Base-by-base conservation (phyloP, 257 asterid species). In the Plantago major region DNA sequence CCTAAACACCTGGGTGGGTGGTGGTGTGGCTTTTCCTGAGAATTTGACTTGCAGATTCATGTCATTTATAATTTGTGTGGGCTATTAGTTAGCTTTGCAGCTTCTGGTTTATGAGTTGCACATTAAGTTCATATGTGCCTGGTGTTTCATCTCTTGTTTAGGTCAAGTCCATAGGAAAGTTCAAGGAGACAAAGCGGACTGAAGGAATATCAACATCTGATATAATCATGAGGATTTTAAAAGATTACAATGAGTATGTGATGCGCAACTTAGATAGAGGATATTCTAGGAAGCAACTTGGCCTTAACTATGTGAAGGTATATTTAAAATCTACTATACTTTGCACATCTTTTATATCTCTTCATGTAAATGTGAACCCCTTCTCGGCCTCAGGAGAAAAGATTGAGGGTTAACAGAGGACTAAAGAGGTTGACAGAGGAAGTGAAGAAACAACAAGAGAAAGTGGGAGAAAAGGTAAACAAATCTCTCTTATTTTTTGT, bases 251-350 rank as follows among this genome's bases (percentile, higher is more conserved):
- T 46, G 80, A 83, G 50, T 81, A 84, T 78, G 88, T 84, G 63
- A 81, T 81, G 88, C 91, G 88, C 60, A 84, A 80, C 59, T 76
- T 83, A 85, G 90, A 83, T 61, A 75, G 87, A 57, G 90, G 90
- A 43, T 84, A 84, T 62, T 64, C 91, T n/a, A 84, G 88, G 60
- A 79, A 79, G 72, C 88, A 84, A 19, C 91, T 84, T 58, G 79
- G 79, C 62, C 76, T 84, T 42, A 84, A 87, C 78, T 84, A 80
- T 59, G 90, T 83, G 58, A 84, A 84, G 84, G 88, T 75, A 71
- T 60, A 52, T 13, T 54, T 10, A 46, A 28, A 15, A 33, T 5
- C 7, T 37, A 42, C 7, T 10, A 38, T 4, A 30, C 11, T 30
- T 44, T 52, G 46, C 42, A 26, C 46, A 9, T 3, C 7, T 50